phyloP scores from a whole-genome alignment of 2,329 filamentous ascomycete genomes.

The Emergomyces pasteurianus region DNA sequence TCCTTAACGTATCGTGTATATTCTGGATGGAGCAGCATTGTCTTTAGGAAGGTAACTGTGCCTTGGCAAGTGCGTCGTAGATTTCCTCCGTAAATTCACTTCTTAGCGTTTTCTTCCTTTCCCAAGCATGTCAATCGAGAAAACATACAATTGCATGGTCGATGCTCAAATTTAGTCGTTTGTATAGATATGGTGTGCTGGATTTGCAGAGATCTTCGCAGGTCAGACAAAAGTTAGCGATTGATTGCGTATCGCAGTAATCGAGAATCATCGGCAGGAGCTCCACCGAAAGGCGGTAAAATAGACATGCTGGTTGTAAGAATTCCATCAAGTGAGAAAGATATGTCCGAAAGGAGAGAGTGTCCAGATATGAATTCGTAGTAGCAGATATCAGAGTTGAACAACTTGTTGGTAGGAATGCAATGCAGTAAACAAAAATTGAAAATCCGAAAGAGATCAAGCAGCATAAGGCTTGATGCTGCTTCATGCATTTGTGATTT shows the following conservation, averaged over 20 bases:
- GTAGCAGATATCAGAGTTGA: no score
- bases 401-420: no score
- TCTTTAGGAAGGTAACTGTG: background rate
- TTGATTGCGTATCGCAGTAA: background rate
- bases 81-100: background rate
- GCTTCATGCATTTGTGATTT: background rate
- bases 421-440: background rate
- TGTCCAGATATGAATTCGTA: background rate
- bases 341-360: background rate
- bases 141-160: background rate
- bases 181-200: background rate
- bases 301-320: background rate
- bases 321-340: background rate
- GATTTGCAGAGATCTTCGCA: background rate
- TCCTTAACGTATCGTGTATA: background rate
- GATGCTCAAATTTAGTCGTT: background rate
- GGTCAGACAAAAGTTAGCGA: background rate
- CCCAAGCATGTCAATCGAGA: background rate
- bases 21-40: background rate
- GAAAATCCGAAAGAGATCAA: background rate
- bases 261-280: background rate
- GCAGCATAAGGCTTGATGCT: background rate
- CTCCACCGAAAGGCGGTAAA: background rate
- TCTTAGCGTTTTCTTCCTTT: no score
- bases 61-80: background rate